phyloP scores from a whole-genome alignment of 2,329 filamentous ascomycete species.

The Chrysoporthe austroafricana region DNA sequence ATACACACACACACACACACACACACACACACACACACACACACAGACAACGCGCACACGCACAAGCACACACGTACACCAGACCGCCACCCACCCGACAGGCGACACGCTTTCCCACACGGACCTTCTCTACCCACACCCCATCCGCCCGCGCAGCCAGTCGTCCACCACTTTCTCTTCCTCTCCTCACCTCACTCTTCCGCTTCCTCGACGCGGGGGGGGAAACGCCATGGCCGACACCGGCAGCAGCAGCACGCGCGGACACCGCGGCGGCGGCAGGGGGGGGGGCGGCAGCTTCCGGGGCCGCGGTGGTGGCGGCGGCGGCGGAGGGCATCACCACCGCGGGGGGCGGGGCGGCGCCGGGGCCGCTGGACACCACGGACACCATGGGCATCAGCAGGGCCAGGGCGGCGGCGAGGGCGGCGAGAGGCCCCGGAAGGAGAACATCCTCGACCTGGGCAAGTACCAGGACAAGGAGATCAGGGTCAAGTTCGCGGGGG shows the following conservation, averaged over 20 bases:
- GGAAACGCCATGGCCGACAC: conserved; percentile 9
- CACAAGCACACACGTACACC: too few relatives aligned
- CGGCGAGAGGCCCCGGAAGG: conserved; percentile 89
- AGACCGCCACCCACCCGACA: too few relatives aligned
- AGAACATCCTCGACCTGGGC: conserved; percentile 92
- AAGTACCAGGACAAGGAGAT: conserved; percentile 99
- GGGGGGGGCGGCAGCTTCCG: conserved; percentile 8
- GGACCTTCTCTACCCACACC: too few relatives aligned
- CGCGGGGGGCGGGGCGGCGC: conserved; percentile 49
- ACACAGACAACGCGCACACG: too few relatives aligned
- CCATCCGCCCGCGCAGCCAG: too few relatives aligned
- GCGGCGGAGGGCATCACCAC: conserved; percentile 53
- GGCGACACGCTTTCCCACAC: too few relatives aligned
- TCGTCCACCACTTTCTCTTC: too few relatives aligned
- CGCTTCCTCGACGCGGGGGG: too few relatives aligned
- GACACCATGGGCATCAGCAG: conserved; percentile 45
- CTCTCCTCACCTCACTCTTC: too few relatives aligned
- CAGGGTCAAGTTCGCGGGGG: conserved; percentile 94
- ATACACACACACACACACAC: too few relatives aligned
- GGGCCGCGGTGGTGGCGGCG: conserved; percentile 52
- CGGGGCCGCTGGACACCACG: conserved; percentile 50
- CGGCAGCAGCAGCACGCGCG: conserved; percentile 9
- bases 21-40: too few relatives aligned
- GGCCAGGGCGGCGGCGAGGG: conserved; percentile 54
- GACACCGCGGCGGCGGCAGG: conserved; percentile 8